These are phyloP conservation scores for Boletus speciosus DNA, from an alignment of 768 basidiomycete species.

Conservation along the genomic window DNA sequence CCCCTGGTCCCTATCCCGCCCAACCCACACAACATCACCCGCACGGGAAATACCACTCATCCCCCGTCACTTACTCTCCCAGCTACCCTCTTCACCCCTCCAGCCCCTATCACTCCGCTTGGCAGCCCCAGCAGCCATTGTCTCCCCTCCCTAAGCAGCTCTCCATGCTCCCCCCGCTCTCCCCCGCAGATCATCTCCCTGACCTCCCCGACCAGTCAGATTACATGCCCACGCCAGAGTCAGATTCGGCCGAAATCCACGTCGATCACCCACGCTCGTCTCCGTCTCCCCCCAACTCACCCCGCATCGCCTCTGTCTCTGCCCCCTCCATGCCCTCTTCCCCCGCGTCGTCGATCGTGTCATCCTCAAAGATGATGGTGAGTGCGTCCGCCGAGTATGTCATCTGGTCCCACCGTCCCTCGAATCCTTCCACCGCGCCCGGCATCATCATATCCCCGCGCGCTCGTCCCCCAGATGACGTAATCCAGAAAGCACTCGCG, in stretches of 20 bases:
- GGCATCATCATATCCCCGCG: constrained; percentile 67
- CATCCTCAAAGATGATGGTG: background rate
- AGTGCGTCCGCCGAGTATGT: constrained; percentile 41
- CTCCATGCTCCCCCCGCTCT: constrained; percentile 41
- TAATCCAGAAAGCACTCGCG: constrained; percentile 54
- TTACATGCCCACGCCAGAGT: constrained; percentile 1
- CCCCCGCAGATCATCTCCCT: background rate
- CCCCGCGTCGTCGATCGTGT: background rate
- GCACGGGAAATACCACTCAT: constrained; percentile 22
- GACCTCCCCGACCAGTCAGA: constrained; percentile 1
- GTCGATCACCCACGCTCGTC: constrained; percentile 3
- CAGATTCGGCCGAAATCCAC: background rate
- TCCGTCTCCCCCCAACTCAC: constrained; percentile 16
- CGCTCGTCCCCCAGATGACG: constrained; percentile 58
- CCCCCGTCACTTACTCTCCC: constrained; percentile 36
- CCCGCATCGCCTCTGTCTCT: background rate
- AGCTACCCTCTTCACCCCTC: constrained; percentile 19
- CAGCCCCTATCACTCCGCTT: constrained; percentile 39
- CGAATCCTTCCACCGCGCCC: constrained; percentile 60
- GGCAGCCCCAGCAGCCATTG: constrained; percentile 45
- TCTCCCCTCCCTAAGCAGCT: constrained; percentile 66
- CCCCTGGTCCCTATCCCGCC: constrained; percentile 21
- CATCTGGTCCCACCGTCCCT: constrained; percentile 72
- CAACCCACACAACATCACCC: constrained; percentile 18
- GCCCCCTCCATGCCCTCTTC: constrained; percentile 1